Percentiles rank a stretch among this genome's conserved stretches.
These are phyloP conservation scores for Herpetomonas muscarum DNA, from an alignment of 208 protist genomes.

Conservation along the genomic window DNA sequence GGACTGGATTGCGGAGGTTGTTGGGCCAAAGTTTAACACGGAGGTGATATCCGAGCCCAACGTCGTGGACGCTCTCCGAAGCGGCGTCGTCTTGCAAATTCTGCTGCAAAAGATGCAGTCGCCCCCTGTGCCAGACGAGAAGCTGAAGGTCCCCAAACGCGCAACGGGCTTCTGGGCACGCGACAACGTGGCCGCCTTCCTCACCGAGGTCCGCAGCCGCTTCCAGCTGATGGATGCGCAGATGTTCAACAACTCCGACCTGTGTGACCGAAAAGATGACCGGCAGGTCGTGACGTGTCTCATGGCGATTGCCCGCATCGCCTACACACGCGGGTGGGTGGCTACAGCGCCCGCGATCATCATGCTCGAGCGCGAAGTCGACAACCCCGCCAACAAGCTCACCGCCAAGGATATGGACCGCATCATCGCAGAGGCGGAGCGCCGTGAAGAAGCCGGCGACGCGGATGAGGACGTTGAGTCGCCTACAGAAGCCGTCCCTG, in stretches of 20 bases:
- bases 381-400: slow-evolving; percentile 23
- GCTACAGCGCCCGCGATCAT: slow-evolving; percentile 36
- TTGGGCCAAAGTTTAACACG: slow-evolving; percentile 39
- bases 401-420: slow-evolving; percentile 31
- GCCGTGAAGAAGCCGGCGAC: background rate
- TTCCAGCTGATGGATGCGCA: slow-evolving; percentile 54
- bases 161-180: slow-evolving; percentile 65
- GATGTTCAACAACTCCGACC: slow-evolving; percentile 70
- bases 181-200: slow-evolving; percentile 67
- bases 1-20: slow-evolving; percentile 51
- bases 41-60: slow-evolving; percentile 34
- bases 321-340: slow-evolving; percentile 37
- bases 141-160: slow-evolving; percentile 52
- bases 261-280: slow-evolving; percentile 71
- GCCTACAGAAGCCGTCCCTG: background rate
- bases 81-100: slow-evolving; percentile 56
- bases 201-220: slow-evolving; percentile 26
- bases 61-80: slow-evolving; percentile 59
- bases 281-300: slow-evolving; percentile 76
- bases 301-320: slow-evolving; percentile 59
- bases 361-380: slow-evolving; percentile 62
- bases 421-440: slow-evolving; percentile 28
- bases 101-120: slow-evolving; percentile 66
- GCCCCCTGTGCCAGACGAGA: slow-evolving; percentile 37
- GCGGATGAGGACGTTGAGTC: background rate